phyloP scores from a whole-genome alignment of 176 grass and related monocot species.

The Panicum miliaceum region DNA sequence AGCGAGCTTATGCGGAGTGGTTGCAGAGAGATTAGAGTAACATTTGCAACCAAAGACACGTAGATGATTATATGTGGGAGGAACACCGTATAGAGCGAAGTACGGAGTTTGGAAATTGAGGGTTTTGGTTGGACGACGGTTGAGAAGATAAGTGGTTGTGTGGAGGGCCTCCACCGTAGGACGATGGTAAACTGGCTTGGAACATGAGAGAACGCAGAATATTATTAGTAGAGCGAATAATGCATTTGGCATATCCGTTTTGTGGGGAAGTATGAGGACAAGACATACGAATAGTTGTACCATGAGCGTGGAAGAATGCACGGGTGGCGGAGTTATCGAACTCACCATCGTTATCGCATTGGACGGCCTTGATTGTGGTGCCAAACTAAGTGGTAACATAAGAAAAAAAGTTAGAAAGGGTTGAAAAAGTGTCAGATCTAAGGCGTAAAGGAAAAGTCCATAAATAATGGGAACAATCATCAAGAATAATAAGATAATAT shows the following conservation, averaged over 20 bases:
- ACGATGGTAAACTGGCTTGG: neutral
- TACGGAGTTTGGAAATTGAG: neutral
- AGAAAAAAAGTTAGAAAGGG: neutral
- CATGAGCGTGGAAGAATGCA: neutral
- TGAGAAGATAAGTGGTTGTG: neutral
- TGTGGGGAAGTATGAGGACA: neutral
- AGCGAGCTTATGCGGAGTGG: neutral
- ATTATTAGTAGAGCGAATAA: neutral
- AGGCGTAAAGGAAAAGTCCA: neutral
- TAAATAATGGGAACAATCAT: neutral
- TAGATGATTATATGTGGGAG: neutral
- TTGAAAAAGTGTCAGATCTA: neutral
- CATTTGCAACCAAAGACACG: neutral
- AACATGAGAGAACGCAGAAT: neutral
- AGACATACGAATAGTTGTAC: neutral
- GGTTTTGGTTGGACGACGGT: neutral
- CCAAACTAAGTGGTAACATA: neutral
- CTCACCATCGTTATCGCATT: neutral
- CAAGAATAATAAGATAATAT: too few relatives aligned
- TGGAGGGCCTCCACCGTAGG: neutral
- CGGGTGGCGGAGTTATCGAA: neutral
- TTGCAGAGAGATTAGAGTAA: neutral
- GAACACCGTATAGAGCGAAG: neutral
- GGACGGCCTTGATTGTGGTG: neutral
- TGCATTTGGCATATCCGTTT: neutral